Base-by-base conservation (phyloP, 2,329 filamentous ascomycete genomes). In the Xylariales sp. region DNA sequence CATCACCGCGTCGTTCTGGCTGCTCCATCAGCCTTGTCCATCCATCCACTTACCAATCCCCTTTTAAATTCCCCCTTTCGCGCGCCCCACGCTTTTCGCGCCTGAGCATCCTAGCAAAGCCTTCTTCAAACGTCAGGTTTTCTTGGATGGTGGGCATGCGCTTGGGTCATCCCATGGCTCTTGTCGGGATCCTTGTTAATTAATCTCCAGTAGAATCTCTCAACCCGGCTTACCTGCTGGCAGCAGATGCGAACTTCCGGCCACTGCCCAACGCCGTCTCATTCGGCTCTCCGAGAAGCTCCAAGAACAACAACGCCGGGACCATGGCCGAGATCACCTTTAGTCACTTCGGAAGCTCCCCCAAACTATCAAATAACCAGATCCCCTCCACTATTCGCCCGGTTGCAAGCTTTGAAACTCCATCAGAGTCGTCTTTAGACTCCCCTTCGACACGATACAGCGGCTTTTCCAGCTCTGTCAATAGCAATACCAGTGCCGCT, bases 391-490 rank as follows among this genome's bases (percentile, higher is more conserved):
- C 75, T 20, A 80, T 81, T 44, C 73, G 76, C 44, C 69, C 73
- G 38, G 76, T 81, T 25, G 65, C 67, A 27, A 78, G 72, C 60
- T 69, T 72, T 53, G 75, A 79, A 54, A 67, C 61, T 23, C 52
- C 57, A 29, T 64, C 63, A 18, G 55, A 49, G 11, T 63, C 62
- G 29, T 63, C 60, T 13, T 56, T 58, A 35, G 58, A 60, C 28
- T 59, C 61, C 13, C 57, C 56, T 5, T 65, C 63, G 20, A 48
- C 60, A 17, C 66, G 65, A 43, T 69, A 69, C 48, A 78, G 74
- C 41, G 65, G 61, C 43, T 72, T 78, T 47, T 76, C 74, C 28
- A 76, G 73, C 60, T 77, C 73, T 30, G 58, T 72, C 28, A 71
- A 73, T 52, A 79, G 76, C 57, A 74, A 67, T 52, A 55, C 61